Percentiles rank a stretch among this genome's conserved stretches.
Conservation (phyloP, 2,329 filamentous ascomycete genomes). For the Cytospora paraplurivora region DNA sequence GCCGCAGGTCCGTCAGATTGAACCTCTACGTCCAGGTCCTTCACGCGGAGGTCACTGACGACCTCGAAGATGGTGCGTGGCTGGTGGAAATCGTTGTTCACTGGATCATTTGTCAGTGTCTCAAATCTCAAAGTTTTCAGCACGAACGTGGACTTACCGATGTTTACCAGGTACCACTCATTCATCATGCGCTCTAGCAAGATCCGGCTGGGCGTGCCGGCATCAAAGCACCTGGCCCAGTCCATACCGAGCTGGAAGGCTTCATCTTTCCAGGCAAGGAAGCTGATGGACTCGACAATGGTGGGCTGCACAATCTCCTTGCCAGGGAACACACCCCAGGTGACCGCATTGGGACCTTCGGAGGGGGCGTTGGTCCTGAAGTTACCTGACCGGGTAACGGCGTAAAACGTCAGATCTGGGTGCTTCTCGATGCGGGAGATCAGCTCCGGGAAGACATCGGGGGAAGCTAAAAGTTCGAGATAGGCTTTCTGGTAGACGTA, state of each 20-base stretch:
- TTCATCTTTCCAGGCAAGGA: constrained; percentile 98
- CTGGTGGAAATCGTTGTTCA: constrained; percentile 97
- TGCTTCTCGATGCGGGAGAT: constrained; percentile 76
- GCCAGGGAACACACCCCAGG: constrained; percentile 98
- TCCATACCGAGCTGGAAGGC: constrained; percentile 90
- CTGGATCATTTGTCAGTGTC: constrained; percentile 46
- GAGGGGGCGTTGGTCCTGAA: constrained; percentile 82
- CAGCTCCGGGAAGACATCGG: constrained; percentile 75
- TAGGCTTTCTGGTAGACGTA: constrained; percentile 99
- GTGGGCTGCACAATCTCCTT: constrained; percentile 99
- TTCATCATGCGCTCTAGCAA: constrained; percentile 84
- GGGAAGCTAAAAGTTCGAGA: constrained; percentile 85
- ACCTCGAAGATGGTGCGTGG: constrained; percentile 80
- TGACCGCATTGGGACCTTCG: constrained; percentile 95
- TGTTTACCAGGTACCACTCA: constrained; percentile 92
- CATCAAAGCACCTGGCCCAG: constrained; percentile 89
- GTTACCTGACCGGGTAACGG: constrained; percentile 80
- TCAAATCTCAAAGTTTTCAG: not conserved
- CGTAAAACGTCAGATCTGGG: constrained; percentile 88
- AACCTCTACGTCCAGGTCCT: constrained; percentile 57
- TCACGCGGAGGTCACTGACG: constrained; percentile 75
- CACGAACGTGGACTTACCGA: constrained; percentile 62
- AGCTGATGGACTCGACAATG: constrained; percentile 97
- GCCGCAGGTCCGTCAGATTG: constrained; percentile 32
- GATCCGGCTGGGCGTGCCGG: constrained; percentile 72